Base-by-base conservation (phyloP, 441 rosid genomes). In the Cnidoscolus chayamansa region DNA sequence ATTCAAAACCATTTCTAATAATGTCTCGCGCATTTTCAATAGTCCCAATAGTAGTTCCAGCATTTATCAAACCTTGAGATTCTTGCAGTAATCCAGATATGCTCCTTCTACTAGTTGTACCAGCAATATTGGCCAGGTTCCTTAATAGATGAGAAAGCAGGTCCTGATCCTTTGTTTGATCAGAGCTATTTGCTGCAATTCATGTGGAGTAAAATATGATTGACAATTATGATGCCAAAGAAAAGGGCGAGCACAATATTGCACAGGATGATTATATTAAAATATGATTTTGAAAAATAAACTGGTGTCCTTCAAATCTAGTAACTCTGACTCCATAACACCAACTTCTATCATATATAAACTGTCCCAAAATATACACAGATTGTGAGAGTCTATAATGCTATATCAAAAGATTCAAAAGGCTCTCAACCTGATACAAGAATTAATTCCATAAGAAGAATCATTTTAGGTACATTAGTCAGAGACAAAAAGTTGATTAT, bases 71-170 rank as follows among this genome's bases (percentile, higher is more conserved):
- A 57, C 74, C 74, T 77, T 71, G 79, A 60, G 86, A 74, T 65
- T 78, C 84, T 81, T 82, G 84, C 69, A 81, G 74, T 70, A 80
- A 62, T 45, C 80, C 80, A 43, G 87, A 80, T 72, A 76, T 47
- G 73, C 59, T 83, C 71, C 76, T 77, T 70, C 70, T 81, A 58
- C 72, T 73, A 71, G 68, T 68, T 65, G 80, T 60, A 72, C 79
- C 73, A 49, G 79, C 75, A 49, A 70, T 71, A 71, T 77, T 83
- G 47, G 87, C 89, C 73, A 93, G 90, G 81, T 87, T 86, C 82
- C 86, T 86, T 31, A 93, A 78, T 72, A 89, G 83, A 76, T 89
- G 90, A 62, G 96, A 79, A 47, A 88, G 79, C 78, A 91, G 57
- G 79, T 88, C 94, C 77, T 84, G 93, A 86, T 89, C 90, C 51